Conservation (phyloP, 805 yeast genomes). For the Priceomyces carsonii region DNA sequence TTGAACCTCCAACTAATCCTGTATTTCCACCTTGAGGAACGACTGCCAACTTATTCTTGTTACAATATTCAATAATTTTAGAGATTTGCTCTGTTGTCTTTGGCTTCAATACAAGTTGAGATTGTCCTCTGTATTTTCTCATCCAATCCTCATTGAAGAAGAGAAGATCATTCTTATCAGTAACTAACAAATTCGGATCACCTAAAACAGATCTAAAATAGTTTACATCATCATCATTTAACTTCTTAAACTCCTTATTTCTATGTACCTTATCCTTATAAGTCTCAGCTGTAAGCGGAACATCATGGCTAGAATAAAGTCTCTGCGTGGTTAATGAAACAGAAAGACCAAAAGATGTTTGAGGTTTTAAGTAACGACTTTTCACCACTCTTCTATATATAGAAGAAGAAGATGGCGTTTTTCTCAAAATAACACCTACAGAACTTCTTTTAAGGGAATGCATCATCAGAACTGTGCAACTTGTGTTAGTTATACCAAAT, state of each 20-base stretch:
- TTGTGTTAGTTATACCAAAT: too few species aligned
- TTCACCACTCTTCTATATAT: too few species aligned
- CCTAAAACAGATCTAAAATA: constrained; percentile 63
- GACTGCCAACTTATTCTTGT: constrained; percentile 72
- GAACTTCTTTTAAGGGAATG: too few species aligned
- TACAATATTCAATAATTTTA: constrained; percentile 75
- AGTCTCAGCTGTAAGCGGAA: constrained; percentile 66
- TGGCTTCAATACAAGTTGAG: constrained; percentile 79
- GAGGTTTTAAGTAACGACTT: too few species aligned
- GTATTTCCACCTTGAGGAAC: constrained; percentile 99
- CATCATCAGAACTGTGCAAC: too few species aligned
- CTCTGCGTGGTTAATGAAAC: too few species aligned
- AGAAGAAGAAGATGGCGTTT: too few species aligned
- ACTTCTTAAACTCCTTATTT: constrained; percentile 48
- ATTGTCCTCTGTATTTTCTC: constrained; percentile 90
- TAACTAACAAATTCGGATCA: constrained; percentile 47
- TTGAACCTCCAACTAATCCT: constrained; percentile 92
- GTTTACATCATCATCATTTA: constrained; percentile 58
- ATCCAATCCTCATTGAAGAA: constrained; percentile 90
- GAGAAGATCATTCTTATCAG: constrained; percentile 62
- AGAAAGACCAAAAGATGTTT: too few species aligned
- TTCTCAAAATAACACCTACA: too few species aligned
- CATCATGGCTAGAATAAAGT: constrained; percentile 29
- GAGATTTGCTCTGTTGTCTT: constrained; percentile 77
- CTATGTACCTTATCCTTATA: constrained; percentile 61